A percentile compares a stretch with the other conserved stretches of the same genome.
Conservation (phyloP, 129 eudicot species). For the Saposhnikovia divaricata region DNA sequence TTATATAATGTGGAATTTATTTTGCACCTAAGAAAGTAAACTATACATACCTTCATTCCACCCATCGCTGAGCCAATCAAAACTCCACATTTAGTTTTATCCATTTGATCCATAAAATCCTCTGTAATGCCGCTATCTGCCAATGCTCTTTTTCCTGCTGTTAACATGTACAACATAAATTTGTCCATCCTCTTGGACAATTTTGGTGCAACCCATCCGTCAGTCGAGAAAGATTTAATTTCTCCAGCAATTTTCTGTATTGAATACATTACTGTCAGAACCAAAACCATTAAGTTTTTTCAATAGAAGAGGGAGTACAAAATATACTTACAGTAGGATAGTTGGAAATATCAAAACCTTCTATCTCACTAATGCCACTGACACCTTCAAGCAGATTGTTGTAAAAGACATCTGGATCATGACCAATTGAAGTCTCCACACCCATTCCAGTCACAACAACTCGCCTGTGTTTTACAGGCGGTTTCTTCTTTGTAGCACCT, state of each 20-base stretch:
- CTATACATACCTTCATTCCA: conserved; percentile 95
- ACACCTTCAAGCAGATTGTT: conserved; percentile 77
- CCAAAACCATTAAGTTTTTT: conserved; percentile 2
- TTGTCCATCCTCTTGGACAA: conserved; percentile 82
- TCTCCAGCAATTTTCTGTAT: conserved; percentile 94
- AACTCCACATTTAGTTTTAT: conserved; percentile 80
- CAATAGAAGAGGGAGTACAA: background rate
- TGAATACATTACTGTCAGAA: conserved; percentile 11
- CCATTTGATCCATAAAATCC: conserved; percentile 51
- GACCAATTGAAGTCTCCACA: conserved; percentile 79
- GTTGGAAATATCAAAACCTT: conserved; percentile 74
- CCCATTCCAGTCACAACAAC: conserved; percentile 98
- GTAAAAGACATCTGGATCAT: conserved; percentile 60
- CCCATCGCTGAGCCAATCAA: conserved; percentile 94
- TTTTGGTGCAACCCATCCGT: conserved; percentile 90
- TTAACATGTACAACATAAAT: conserved; percentile 95
- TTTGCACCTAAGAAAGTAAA: background rate
- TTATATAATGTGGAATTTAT: background rate
- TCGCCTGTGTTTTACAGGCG: conserved; percentile 56
- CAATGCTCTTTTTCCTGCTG: conserved; percentile 94
- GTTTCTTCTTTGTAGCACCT: conserved; percentile 41
- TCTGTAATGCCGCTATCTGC: conserved; percentile 73
- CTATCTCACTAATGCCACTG: conserved; percentile 80
- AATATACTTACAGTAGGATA: conserved; percentile 60
- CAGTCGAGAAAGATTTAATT: conserved; percentile 76